Percentiles rank a stretch among this genome's conserved stretches.
Conservation (phyloP, 2,329 filamentous ascomycete species). For the Aspergillus brasiliensis region DNA sequence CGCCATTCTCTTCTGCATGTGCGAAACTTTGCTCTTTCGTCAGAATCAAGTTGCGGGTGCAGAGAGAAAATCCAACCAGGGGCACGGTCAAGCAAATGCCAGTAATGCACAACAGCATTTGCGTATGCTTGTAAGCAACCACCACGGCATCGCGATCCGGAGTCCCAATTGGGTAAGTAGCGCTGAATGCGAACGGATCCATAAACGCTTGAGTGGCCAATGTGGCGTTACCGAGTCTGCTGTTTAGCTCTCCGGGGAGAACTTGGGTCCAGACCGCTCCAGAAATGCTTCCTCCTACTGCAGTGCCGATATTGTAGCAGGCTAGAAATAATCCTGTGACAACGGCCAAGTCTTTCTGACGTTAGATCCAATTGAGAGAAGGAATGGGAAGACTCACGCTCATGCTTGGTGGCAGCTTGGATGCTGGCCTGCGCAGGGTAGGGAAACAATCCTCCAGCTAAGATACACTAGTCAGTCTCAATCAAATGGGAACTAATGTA, state of each 20-base stretch:
- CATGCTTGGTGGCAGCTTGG: slow-evolving; percentile 54
- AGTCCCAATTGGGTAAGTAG: slow-evolving; percentile 48
- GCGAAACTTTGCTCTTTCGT: slow-evolving; percentile 50
- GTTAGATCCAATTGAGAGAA: background rate
- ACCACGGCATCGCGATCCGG: slow-evolving; percentile 47
- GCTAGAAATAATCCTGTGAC: slow-evolving; percentile 66
- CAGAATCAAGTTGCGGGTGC: slow-evolving; percentile 50
- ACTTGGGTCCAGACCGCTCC: slow-evolving; percentile 65
- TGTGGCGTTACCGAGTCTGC: slow-evolving; percentile 41
- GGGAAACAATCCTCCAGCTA: slow-evolving; percentile 62
- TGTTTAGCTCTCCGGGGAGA: slow-evolving; percentile 51
- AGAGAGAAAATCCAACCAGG: slow-evolving; percentile 49
- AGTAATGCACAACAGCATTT: slow-evolving; percentile 53
- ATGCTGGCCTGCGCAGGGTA: slow-evolving; percentile 56
- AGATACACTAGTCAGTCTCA: background rate
- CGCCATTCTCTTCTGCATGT: slow-evolving; percentile 34
- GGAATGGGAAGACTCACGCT: slow-evolving; percentile 36
- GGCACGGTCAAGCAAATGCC: slow-evolving; percentile 53
- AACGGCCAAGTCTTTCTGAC: slow-evolving; percentile 57
- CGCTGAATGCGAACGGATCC: slow-evolving; percentile 43
- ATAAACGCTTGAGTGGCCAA: slow-evolving; percentile 46
- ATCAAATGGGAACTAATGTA: too few species aligned
- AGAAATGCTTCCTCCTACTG: slow-evolving; percentile 62
- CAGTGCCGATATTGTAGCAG: slow-evolving; percentile 64
- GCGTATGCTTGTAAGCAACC: slow-evolving; percentile 48